Percentiles rank a stretch among this genome's conserved stretches.
These are phyloP conservation scores for Lotmaria passim DNA, from an alignment of 208 protist species.

Conservation along the genomic window DNA sequence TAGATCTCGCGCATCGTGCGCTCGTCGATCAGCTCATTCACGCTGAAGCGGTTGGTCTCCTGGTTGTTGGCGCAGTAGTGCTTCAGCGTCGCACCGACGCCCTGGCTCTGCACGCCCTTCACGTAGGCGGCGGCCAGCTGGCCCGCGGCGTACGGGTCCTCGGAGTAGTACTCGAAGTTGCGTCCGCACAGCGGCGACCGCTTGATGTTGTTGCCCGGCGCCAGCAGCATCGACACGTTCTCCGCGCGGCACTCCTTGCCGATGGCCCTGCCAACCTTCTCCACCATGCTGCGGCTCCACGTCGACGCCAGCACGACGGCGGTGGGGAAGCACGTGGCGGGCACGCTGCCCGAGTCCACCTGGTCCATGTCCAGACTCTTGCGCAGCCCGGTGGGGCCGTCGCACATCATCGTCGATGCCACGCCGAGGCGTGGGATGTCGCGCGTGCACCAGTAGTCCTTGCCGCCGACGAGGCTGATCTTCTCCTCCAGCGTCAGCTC, in stretches of 20 bases:
- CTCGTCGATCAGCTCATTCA: slow-evolving; percentile 35
- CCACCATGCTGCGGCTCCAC: slow-evolving; percentile 21
- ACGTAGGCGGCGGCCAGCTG: slow-evolving; percentile 20
- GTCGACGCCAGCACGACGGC: slow-evolving; percentile 18
- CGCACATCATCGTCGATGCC: slow-evolving; percentile 6
- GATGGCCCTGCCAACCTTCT: background rate
- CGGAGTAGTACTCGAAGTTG: slow-evolving; percentile 58
- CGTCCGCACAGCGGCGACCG: slow-evolving; percentile 38
- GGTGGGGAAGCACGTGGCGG: slow-evolving; percentile 22
- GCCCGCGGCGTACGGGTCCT: slow-evolving; percentile 37
- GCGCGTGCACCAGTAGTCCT: slow-evolving; percentile 11
- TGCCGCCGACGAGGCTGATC: slow-evolving; percentile 15
- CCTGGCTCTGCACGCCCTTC: slow-evolving; percentile 37
- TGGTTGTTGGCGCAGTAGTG: slow-evolving; percentile 56
- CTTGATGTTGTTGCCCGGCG: slow-evolving; percentile 28
- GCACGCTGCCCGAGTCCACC: slow-evolving; percentile 2
- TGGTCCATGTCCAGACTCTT: slow-evolving; percentile 5
- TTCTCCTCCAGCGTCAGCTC: slow-evolving; percentile 31
- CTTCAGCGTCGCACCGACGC: slow-evolving; percentile 41
- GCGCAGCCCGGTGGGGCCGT: slow-evolving; percentile 18
- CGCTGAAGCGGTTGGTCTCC: slow-evolving; percentile 27
- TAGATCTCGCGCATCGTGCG: slow-evolving; percentile 55
- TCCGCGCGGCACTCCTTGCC: slow-evolving; percentile 21
- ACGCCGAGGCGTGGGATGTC: slow-evolving; percentile 15
- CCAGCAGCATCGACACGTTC: slow-evolving; percentile 19